Evolutionary conservation across 306 rosid species (phyloP).

Genomic region (Pueraria montana): DNA sequence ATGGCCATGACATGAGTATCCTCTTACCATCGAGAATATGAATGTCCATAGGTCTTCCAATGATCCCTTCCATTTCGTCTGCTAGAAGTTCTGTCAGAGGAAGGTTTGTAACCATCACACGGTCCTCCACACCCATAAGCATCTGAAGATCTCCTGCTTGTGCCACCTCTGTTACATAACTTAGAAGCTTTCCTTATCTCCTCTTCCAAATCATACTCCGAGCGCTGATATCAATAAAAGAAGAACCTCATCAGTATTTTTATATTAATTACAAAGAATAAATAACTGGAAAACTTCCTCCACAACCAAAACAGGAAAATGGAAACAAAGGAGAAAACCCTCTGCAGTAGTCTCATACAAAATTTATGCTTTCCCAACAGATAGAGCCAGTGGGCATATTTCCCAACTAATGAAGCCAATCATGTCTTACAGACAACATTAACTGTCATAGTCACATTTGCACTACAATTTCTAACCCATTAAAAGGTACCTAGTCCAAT

Average conservation of each 20-base stretch:
- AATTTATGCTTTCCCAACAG: slow-evolving; percentile 16
- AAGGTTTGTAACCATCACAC: slow-evolving; percentile 54
- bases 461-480: background rate
- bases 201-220: slow-evolving; percentile 78
- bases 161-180: slow-evolving; percentile 60
- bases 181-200: slow-evolving; percentile 70
- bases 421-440: slow-evolving; percentile 29
- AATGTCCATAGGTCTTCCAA: slow-evolving; percentile 58
- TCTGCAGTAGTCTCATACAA: slow-evolving; percentile 8
- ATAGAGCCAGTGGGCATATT: no score
- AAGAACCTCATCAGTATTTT: slow-evolving; percentile 37
- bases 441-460: slow-evolving; percentile 1
- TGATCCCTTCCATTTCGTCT: slow-evolving; percentile 57
- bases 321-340: background rate
- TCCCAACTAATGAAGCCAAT: slow-evolving; percentile 4
- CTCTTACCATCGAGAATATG: slow-evolving; percentile 53
- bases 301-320: no score
- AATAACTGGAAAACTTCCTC: no score
- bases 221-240: slow-evolving; percentile 61
- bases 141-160: slow-evolving; percentile 65
- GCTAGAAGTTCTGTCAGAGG: slow-evolving; percentile 57
- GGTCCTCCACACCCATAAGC: slow-evolving; percentile 55
- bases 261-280: slow-evolving; percentile 34
- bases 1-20: slow-evolving; percentile 16
- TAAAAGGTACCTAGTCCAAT: slow-evolving; percentile 3